phyloP scores from a whole-genome alignment of 1,284 basidiomycete genomes.

The Uromyces viciae-fabae region DNA sequence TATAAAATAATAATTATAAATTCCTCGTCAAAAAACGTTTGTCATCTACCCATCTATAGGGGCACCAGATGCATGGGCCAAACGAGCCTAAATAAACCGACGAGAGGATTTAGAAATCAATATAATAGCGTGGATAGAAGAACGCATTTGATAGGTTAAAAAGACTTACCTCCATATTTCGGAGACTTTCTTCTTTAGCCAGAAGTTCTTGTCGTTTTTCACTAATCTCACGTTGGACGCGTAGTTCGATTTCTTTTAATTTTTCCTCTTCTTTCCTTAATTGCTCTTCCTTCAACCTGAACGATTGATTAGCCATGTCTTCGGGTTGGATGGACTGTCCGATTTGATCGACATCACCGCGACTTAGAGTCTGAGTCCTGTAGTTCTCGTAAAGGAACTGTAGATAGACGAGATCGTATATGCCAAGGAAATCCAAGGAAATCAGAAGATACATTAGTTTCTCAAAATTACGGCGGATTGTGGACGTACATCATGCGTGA shows the following conservation, averaged over 20 bases:
- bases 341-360: constrained; percentile 61
- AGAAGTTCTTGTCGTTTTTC: constrained; percentile 92
- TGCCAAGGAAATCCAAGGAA: not conserved
- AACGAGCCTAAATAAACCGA: constrained; percentile 18
- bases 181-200: constrained; percentile 57
- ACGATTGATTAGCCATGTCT: constrained; percentile 91
- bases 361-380: constrained; percentile 95
- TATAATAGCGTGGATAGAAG: not conserved
- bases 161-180: constrained; percentile 45
- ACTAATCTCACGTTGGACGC: constrained; percentile 96
- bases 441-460: constrained; percentile 31
- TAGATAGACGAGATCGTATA: not conserved
- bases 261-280: constrained; percentile 75
- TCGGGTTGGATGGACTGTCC: constrained; percentile 64
- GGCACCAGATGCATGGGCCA: constrained; percentile 22
- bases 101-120: not conserved
- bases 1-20: no score
- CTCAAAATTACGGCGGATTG: not conserved
- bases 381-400: constrained; percentile 70
- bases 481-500: constrained; percentile 85
- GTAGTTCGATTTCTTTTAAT: constrained; percentile 96
- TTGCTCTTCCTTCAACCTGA: constrained; percentile 97
- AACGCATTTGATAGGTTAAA: not conserved
- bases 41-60: constrained; percentile 29
- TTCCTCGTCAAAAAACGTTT: not conserved